phyloP scores from a whole-genome alignment of 768 basidiomycete genomes.

The Leccinum fibrillosum region DNA sequence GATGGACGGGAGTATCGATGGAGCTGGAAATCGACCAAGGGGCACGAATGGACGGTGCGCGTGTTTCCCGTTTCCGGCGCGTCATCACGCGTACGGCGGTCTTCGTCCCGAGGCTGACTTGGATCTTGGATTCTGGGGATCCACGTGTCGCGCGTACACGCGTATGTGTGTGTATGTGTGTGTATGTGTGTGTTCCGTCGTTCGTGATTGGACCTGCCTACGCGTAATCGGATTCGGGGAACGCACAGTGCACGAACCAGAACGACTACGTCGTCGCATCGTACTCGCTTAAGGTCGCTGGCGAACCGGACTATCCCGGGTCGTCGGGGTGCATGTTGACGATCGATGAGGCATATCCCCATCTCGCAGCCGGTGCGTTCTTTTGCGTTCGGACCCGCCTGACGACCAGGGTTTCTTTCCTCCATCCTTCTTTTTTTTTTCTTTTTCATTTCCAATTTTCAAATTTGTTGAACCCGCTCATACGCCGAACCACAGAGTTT shows the following conservation, averaged over 20 bases:
- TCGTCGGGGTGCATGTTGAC: constrained; percentile 64
- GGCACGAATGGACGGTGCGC: constrained; percentile 67
- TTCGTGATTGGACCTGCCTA: background rate
- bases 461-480: constrained; percentile 3
- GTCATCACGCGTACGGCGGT: background rate
- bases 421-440: background rate
- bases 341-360: constrained; percentile 56
- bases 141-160: background rate
- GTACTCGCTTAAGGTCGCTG: constrained; percentile 54
- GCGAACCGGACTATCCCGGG: constrained; percentile 49
- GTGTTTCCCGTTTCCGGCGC: background rate
- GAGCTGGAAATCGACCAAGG: constrained; percentile 44
- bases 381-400: background rate
- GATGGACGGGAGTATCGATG: constrained; percentile 63
- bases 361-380: constrained; percentile 53
- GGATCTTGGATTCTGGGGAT: background rate
- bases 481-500: constrained; percentile 41
- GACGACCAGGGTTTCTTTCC: constrained; percentile 2
- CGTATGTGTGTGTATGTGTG: background rate
- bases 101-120: background rate
- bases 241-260: constrained; percentile 50
- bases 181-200: background rate
- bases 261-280: constrained; percentile 53
- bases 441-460: background rate
- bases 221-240: background rate